Evolutionary conservation across 345 rosid genomes (phyloP), one percentile per base, ranked within the genome.

Genomic region (Iberis pinnata): DNA sequence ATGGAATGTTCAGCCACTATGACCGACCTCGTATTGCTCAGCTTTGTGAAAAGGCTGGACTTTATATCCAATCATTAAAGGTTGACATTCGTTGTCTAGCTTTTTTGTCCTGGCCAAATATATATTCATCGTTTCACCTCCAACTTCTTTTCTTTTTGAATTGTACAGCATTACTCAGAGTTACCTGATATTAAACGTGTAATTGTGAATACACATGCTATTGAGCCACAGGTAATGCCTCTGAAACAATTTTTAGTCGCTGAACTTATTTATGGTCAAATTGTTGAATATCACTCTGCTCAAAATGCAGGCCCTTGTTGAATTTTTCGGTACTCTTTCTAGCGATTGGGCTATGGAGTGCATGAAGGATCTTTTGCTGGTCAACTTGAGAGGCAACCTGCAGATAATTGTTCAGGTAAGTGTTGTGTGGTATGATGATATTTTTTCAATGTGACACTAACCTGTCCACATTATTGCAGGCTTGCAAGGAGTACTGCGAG

Each of bases 261-360:
- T 17, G 9, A 56, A 29, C 12, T 25, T 11, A 16, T 56, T 8
- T 41, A 60, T 49, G 51, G 33, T 27, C 14, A 38, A 53, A 42
- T 18, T 58, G 35, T 40, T 58, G n/a, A 35, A 38, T 52, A 51
- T 14, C 14, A 36, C 65, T 45, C 43, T 58, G 5, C 43, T 14
- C 44, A 40, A 51, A 45, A 56, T 73, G 56, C 81, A 88, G 99
- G 80, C 95, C 5, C 92, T 93, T 52, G 99, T 93, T 19, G 99
- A 93, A 74, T 93, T 93, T 72, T 85, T 93, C 38, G 99, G 99
- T 31, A 86, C 97, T 59, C 94, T 93, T 44, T 93, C 99, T 31
- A 77, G 86, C 43, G 99, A 93, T 48, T 93, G 99, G 99, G 99
- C 96, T 58, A 69, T 93, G 73, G 99, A 93, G 73, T 93, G 99